These are phyloP conservation scores for Parasarocladium wereldwijsianum DNA, from an alignment of 2,329 filamentous ascomycete species.

Conservation along the genomic window DNA sequence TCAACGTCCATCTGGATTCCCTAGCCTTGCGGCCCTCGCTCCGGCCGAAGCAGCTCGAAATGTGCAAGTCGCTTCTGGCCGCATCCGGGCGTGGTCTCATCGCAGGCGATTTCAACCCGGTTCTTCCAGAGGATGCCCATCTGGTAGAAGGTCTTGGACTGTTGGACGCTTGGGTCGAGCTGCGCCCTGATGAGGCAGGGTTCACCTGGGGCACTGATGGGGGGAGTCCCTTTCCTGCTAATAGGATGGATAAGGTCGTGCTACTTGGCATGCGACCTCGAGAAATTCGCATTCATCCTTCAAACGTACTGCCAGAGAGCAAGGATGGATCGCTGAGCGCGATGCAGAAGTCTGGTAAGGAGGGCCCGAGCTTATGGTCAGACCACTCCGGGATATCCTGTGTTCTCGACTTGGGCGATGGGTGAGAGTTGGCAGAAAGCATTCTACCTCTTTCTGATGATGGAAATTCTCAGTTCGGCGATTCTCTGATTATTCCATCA, in stretches of 20 bases:
- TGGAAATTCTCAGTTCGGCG: too few species aligned
- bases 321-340: too few species aligned
- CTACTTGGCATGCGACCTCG: slow-evolving; percentile 12
- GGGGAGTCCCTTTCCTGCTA: slow-evolving; percentile 14
- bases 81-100: slow-evolving; percentile 16
- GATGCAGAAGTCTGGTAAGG: too few species aligned
- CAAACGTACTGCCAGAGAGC: too few species aligned
- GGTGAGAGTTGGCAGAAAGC: too few species aligned
- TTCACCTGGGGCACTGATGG: slow-evolving; percentile 23
- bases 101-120: slow-evolving; percentile 25
- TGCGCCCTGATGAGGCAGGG: slow-evolving; percentile 15
- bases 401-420: too few species aligned
- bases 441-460: too few species aligned
- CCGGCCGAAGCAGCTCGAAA: slow-evolving; percentile 16
- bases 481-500: too few species aligned
- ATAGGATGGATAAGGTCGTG: slow-evolving; percentile 22
- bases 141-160: slow-evolving; percentile 17
- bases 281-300: too few species aligned
- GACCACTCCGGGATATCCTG: too few species aligned
- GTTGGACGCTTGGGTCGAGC: slow-evolving; percentile 18
- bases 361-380: too few species aligned
- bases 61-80: slow-evolving; percentile 12
- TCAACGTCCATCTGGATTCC: slow-evolving; percentile 25
- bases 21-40: slow-evolving; percentile 13
- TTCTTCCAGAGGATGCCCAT: slow-evolving; percentile 17